Evolutionary conservation across 441 rosid genomes (phyloP).

Genomic region (Kokia cookei): DNA sequence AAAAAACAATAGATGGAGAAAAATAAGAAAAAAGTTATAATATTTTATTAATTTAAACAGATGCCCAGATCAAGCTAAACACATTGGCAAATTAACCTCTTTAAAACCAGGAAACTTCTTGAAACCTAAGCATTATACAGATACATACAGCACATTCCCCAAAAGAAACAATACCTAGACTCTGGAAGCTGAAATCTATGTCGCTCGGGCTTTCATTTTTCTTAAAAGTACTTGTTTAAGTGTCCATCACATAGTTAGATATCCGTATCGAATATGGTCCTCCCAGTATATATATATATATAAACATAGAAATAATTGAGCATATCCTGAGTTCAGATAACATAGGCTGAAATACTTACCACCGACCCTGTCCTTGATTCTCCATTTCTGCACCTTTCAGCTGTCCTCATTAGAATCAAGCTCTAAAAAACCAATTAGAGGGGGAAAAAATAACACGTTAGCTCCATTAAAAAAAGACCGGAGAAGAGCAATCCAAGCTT

Average conservation of each 20-base stretch:
- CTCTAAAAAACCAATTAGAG: slow-evolving; percentile 15
- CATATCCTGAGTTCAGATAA: not conserved
- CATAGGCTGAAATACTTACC: slow-evolving; percentile 27
- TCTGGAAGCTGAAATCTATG: not conserved
- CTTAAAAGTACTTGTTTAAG: not conserved
- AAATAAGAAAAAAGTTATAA: not conserved
- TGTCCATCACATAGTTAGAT: not conserved
- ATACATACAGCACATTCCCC: not conserved
- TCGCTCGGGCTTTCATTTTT: not conserved
- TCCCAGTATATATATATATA: not conserved
- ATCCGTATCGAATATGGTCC: not conserved
- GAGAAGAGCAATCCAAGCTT: not conserved
- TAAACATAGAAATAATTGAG: not conserved
- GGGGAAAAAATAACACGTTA: not conserved
- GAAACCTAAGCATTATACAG: not conserved
- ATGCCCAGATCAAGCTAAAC: not conserved
- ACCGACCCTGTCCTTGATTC: slow-evolving; percentile 33
- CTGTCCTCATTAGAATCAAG: slow-evolving; percentile 45
- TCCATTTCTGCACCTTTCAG: slow-evolving; percentile 26
- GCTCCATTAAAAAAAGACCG: not conserved
- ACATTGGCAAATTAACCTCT: not conserved
- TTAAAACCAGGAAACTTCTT: not conserved
- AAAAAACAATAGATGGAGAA: not conserved
- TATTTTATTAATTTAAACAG: not conserved
- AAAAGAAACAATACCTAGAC: not conserved